Conservation (phyloP, 495 filamentous ascomycete genomes). For the Glonium stellatum region DNA sequence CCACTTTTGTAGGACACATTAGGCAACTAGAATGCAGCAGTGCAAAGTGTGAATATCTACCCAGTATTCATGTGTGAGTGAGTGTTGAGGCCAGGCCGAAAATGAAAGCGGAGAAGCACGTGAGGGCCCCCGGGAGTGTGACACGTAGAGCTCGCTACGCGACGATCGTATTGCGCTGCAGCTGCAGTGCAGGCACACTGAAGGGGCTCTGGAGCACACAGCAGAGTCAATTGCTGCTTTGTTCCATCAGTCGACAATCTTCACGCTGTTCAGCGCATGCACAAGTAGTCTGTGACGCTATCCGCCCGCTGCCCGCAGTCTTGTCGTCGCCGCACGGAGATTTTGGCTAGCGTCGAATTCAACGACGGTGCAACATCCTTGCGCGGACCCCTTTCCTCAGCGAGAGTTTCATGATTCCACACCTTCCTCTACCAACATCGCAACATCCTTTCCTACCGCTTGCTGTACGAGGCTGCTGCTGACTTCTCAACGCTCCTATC, state of each 20-base stretch:
- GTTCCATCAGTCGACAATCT: not conserved
- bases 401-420: slow-evolving; percentile 14
- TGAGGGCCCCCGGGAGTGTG: not conserved
- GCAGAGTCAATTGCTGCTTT: slow-evolving; percentile 15
- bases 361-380: slow-evolving; percentile 20
- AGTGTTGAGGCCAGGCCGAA: no score
- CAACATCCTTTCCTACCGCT: slow-evolving; percentile 12
- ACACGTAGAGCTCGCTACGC: slow-evolving; percentile 11
- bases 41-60: no score
- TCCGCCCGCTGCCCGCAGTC: not conserved
- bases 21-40: no score
- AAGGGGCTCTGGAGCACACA: not conserved
- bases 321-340: slow-evolving; percentile 12
- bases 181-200: slow-evolving; percentile 1
- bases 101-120: not conserved
- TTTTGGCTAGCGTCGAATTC: slow-evolving; percentile 19
- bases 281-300: not conserved
- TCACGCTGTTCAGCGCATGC: not conserved
- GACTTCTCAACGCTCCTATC: slow-evolving; percentile 7
- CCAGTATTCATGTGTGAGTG: no score
- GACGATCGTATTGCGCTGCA: slow-evolving; percentile 3
- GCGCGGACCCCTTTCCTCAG: slow-evolving; percentile 25
- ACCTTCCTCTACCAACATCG: slow-evolving; percentile 24
- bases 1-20: no score
- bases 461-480: slow-evolving; percentile 3